phyloP scores from a whole-genome alignment of 345 rosid species.

The Lenwebbia sp. region DNA sequence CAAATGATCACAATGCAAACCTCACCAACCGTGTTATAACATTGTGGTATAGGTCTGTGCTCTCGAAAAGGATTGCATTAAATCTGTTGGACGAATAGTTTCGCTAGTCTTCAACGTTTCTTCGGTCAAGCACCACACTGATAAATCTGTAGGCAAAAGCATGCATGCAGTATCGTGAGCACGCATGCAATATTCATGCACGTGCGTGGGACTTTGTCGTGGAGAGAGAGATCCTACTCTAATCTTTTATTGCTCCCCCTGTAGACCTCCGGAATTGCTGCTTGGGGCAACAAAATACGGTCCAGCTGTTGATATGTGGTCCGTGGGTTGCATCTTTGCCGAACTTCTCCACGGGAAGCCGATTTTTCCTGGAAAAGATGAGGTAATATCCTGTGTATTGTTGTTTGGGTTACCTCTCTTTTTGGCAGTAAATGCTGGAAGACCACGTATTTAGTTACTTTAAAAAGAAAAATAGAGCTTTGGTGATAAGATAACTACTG shows the following conservation, averaged over 20 bases:
- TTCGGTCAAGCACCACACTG: neutral
- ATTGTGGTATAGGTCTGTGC: slow-evolving; percentile 80
- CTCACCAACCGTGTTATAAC: slow-evolving; percentile 93
- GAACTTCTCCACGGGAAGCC: slow-evolving; percentile 90
- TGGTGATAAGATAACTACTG: neutral
- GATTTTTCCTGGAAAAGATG: slow-evolving; percentile 88
- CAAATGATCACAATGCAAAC: slow-evolving; percentile 60
- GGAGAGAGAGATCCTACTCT: neutral
- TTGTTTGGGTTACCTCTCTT: neutral
- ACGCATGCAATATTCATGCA: neutral
- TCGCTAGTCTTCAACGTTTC: neutral
- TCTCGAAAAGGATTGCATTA: neutral
- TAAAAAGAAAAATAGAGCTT: neutral
- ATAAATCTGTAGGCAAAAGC: neutral
- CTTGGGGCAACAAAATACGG: slow-evolving; percentile 95
- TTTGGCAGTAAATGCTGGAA: neutral
- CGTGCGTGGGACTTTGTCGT: neutral
- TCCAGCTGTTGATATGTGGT: slow-evolving; percentile 97
- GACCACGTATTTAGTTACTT: neutral
- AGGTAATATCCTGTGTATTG: slow-evolving; percentile 25
- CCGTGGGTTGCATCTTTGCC: slow-evolving; percentile 95
- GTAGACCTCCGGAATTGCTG: slow-evolving; percentile 92
- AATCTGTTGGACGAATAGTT: neutral
- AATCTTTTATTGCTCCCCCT: neutral
- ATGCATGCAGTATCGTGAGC: neutral